Conservation (phyloP, 2,329 filamentous ascomycete species). For the Cladophialophora exuberans region DNA sequence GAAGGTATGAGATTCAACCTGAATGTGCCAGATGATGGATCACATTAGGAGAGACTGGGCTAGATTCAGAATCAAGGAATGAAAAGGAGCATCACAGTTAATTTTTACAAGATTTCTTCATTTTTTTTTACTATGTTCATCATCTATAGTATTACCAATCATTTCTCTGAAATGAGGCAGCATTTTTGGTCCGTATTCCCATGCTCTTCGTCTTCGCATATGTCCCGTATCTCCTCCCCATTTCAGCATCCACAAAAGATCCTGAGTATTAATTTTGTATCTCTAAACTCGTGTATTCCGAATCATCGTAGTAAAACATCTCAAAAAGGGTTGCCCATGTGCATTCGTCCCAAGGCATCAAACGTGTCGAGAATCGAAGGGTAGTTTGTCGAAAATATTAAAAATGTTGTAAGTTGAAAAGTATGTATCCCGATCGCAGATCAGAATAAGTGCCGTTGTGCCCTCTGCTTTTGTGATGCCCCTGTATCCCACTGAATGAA, state of each 20-base stretch:
- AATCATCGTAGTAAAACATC: conserved; percentile 2
- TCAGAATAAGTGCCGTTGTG: not conserved
- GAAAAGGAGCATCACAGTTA: too few species aligned
- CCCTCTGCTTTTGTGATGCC: not conserved
- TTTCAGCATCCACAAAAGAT: not conserved
- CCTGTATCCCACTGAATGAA: not conserved
- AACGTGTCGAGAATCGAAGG: not conserved
- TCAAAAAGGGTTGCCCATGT: not conserved
- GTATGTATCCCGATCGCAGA: not conserved
- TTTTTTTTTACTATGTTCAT: not conserved
- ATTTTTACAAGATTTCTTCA: not conserved
- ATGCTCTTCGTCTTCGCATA: not conserved
- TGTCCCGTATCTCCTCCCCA: not conserved
- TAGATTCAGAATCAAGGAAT: too few species aligned
- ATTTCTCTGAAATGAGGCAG: too few species aligned
- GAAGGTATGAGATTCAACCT: not conserved
- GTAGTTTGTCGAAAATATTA: not conserved
- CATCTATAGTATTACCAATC: too few species aligned
- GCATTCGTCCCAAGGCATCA: not conserved
- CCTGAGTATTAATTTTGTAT: not conserved
- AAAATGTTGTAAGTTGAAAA: not conserved
- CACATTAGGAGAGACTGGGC: too few species aligned
- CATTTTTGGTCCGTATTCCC: too few species aligned
- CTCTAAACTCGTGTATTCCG: not conserved
- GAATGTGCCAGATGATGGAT: too few species aligned